Evolutionary conservation across 768 basidiomycete species (phyloP), one percentile per base, ranked within the genome.

Genomic region (Daedaleopsis nitida): DNA sequence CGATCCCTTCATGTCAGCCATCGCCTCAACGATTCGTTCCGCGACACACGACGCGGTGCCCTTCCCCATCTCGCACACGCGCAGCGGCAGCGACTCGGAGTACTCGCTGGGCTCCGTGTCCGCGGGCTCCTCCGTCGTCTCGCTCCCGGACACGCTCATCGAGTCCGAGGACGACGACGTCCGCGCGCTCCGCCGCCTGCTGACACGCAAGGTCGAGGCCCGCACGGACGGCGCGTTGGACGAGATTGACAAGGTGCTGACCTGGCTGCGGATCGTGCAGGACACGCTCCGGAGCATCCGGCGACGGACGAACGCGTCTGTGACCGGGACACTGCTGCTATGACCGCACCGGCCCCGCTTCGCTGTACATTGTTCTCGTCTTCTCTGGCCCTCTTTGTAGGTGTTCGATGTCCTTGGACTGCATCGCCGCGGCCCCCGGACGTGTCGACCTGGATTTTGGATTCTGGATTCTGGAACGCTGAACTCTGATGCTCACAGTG

Each of bases 121-220:
- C 13, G 67, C 74, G 35, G 64, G 75, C 51, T 74, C 77, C n/a
- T 76, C 76, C 27, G 63, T 70, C 38, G 59, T 77, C n/a, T 84
- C 87, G 4, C 69, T 84, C 34, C 75, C 82, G 7, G 78, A 77
- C 5, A 83, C 83, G 0, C 65, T 83, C 3, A 80, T 80, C 1
- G 82, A 82, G 50, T 86, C 85, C 63, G 88, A 88, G 57, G 84
- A 87, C 45, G 88, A 89, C 51, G 90, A 91, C 61, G 81, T 78
- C 12, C 81, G 82, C 38, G 78, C 80, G 27, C 76, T 89, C 38
- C 86, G 87, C 14, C 79, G 87, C n/a, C 71, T 92, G n/a, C 67
- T 91, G 21, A 72, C 85, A 43, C 81, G 86, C 49, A 90, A 89
- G 74, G 81, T 91, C 56, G 83, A 86, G 42, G 80, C 83, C 59